Base-by-base conservation (phyloP, 78 protist species). In the Corallochytrium limacisporum region DNA sequence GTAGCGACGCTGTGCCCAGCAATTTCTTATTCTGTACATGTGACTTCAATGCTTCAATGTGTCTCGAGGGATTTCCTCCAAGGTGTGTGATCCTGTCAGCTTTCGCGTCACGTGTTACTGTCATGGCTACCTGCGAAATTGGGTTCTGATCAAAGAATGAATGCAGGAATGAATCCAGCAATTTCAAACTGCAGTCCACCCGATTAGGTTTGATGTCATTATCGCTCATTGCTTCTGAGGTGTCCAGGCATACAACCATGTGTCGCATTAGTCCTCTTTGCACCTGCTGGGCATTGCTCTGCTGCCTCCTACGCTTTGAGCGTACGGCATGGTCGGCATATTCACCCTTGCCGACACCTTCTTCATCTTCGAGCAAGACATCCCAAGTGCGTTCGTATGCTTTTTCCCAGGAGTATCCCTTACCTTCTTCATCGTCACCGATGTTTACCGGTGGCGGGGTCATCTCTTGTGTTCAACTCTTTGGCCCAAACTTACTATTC, bases 91-190 rank as follows among this genome's bases (percentile, higher is more conserved):
- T 15, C 31, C 59, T 51, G 47, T 82, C 85, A 4, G 91, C 88
- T 24, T 40, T 36, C 24, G 68, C 56, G 28, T 67, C 65, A 39
- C 68, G 47, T 3, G 91, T 75, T 57, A 67, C 74, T 0, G 83
- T 70, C 47, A 86, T 28, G 49, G 82, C 82, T 13, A 86, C 0
- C 29, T 82, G 91, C 29, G 85, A 75, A 4, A 86, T 63, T 0
- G 91, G 91, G 51, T 86, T 86, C 59, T 82, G 91, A 35, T 86
- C 88, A 31, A 86, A 86, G 54, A 56, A 86, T 29, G 39, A 16
- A 51, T 51, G 8, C 31, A 51, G 13, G 13, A 51, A 31, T 12
- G 33, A 51, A 8, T 10, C 57, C 31, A 16, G 28, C 32, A 8
- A 1, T 48, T 44, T 13, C 33, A 38, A 1, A 7, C 57, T 35